phyloP scores from a whole-genome alignment of 176 grass and related monocot species.

The Zea mays region DNA sequence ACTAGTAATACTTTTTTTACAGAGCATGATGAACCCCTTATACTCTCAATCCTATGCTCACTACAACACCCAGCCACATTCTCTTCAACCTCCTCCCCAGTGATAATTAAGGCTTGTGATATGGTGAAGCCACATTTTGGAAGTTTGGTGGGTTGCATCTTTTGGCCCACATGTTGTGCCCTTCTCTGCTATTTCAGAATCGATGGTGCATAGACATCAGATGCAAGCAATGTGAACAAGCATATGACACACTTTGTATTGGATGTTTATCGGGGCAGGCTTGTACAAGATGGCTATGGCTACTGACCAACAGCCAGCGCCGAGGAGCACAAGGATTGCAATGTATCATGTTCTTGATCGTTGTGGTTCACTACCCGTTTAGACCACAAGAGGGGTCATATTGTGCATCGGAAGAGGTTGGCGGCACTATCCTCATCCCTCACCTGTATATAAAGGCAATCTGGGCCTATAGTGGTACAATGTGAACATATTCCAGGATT shows the following conservation, averaged over 20 bases:
- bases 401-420: constrained; percentile 30
- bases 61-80: constrained; percentile 92
- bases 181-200: constrained; percentile 41
- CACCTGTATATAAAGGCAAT: constrained; percentile 42
- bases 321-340: constrained; percentile 44
- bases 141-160: constrained; percentile 59
- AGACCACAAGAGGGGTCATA: constrained; percentile 33
- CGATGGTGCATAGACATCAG: constrained; percentile 34
- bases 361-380: constrained; percentile 38
- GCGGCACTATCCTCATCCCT: constrained; percentile 28
- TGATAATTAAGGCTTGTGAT: constrained; percentile 52
- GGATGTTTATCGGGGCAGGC: constrained; percentile 32
- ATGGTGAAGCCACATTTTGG: constrained; percentile 57
- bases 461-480: constrained; percentile 47
- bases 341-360: constrained; percentile 28
- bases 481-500: constrained; percentile 46
- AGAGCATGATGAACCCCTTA: constrained; percentile 82
- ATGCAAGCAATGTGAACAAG: constrained; percentile 28
- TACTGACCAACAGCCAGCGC: not conserved
- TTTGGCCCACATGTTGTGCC: constrained; percentile 59
- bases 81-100: constrained; percentile 75
- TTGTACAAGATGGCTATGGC: not conserved
- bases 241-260: constrained; percentile 34
- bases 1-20: constrained; percentile 14
- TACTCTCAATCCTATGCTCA: constrained; percentile 90